Percentiles rank a stretch among this genome's conserved stretches.
Evolutionary conservation across 1,284 basidiomycete species (phyloP).

Genomic region (Melanopsichium pennsylvanicum): DNA sequence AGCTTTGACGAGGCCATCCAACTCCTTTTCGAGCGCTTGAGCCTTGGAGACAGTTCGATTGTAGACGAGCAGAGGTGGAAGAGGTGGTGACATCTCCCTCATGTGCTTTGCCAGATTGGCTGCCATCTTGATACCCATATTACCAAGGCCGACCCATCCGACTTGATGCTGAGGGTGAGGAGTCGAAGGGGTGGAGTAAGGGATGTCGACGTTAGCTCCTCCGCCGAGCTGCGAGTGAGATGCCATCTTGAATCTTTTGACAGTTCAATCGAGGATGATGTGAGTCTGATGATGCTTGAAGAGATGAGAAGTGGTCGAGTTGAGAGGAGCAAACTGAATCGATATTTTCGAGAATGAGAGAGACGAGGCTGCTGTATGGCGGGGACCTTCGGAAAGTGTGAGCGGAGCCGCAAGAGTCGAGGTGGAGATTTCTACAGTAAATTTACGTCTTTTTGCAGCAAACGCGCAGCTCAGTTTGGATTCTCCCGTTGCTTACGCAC

Average conservation of each 20-base stretch:
- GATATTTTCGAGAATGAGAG: too few relatives aligned
- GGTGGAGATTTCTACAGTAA: too few relatives aligned
- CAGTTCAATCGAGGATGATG: not conserved
- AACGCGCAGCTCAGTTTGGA: not conserved
- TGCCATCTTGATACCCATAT: conserved; percentile 78
- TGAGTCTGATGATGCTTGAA: too few relatives aligned
- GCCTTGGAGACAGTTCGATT: conserved; percentile 75
- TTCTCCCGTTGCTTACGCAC: conserved; percentile 16
- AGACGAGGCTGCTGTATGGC: not conserved
- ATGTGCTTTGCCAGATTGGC: conserved; percentile 75
- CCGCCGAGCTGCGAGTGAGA: conserved; percentile 16
- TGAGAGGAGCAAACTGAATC: not conserved
- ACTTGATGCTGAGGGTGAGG: conserved; percentile 53
- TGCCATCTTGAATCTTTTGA: conserved; percentile 14
- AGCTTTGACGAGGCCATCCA: conserved; percentile 70
- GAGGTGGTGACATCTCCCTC: conserved; percentile 29
- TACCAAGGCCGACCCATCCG: conserved; percentile 54
- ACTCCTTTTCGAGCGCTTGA: conserved; percentile 71
- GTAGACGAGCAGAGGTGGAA: conserved; percentile 69
- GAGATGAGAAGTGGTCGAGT: conserved; percentile 1
- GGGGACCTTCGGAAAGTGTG: too few relatives aligned
- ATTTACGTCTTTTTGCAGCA: conserved; percentile 14
- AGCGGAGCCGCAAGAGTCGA: not conserved
- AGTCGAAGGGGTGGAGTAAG: conserved; percentile 45
- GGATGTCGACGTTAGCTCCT: conserved; percentile 29